Conservation (phyloP, 352 stramenopile species). For the Pythium scleroteichum region DNA sequence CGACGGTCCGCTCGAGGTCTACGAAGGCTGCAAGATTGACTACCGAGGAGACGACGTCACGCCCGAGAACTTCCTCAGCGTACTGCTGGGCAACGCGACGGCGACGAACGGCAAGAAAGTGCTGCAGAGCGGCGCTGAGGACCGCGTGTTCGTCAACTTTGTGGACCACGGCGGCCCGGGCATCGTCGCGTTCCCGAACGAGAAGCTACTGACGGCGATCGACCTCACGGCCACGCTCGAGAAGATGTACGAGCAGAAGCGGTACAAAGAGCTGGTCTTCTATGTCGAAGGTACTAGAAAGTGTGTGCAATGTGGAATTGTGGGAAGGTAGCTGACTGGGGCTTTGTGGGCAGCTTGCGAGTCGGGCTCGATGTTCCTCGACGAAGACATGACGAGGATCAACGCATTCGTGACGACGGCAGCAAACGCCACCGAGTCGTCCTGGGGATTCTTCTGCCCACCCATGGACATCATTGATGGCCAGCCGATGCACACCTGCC, state of each 20-base stretch:
- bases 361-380: constrained; percentile 90
- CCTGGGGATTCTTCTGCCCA: constrained; percentile 90
- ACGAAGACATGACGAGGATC: constrained; percentile 69
- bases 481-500: constrained; percentile 70
- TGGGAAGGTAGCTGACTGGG: background rate
- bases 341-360: constrained; percentile 64
- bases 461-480: constrained; percentile 74
- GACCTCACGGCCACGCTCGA: constrained; percentile 68
- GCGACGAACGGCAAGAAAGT: constrained; percentile 69
- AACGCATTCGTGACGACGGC: constrained; percentile 90
- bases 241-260: constrained; percentile 81
- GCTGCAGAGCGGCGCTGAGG: constrained; percentile 76
- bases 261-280: constrained; percentile 91
- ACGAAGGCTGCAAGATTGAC: constrained; percentile 80
- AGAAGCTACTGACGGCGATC: constrained; percentile 68
- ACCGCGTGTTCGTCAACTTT: constrained; percentile 94
- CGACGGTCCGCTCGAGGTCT: constrained; percentile 75
- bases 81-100: constrained; percentile 78
- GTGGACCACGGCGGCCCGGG: constrained; percentile 89
- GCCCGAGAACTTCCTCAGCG: constrained; percentile 85
- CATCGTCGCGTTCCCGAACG: constrained; percentile 81
- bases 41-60: constrained; percentile 81
- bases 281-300: constrained; percentile 76
- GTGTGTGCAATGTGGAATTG: background rate
- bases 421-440: constrained; percentile 86